phyloP scores from a whole-genome alignment of 441 rosid genomes.

The Adansonia madagascariensis region DNA sequence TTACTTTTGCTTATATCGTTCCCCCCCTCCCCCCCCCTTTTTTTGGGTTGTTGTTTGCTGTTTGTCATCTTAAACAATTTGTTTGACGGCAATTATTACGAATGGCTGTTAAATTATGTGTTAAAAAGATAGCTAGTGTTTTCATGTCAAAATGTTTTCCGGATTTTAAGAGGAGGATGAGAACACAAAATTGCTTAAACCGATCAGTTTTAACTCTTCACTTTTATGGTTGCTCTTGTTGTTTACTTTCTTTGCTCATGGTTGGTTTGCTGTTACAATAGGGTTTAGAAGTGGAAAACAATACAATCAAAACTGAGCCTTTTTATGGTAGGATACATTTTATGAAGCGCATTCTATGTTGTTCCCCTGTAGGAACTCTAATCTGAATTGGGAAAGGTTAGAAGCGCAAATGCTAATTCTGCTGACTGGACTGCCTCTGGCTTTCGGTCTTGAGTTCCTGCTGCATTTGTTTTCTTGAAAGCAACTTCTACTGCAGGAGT shows the following conservation, averaged over 20 bases:
- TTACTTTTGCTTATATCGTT: neutral
- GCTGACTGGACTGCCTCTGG: neutral
- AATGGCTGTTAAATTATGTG: neutral
- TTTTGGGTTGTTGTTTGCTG: neutral
- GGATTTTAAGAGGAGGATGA: neutral
- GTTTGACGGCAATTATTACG: neutral
- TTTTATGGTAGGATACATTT: neutral
- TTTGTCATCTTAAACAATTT: neutral
- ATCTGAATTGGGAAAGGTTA: neutral
- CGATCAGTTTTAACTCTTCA: neutral
- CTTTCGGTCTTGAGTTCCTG: neutral
- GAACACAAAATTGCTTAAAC: neutral
- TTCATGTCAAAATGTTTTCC: neutral
- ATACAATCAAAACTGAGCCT: neutral
- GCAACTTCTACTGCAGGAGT: neutral
- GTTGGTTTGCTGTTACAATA: neutral
- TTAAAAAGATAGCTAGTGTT: neutral
- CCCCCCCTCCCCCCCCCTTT: too few species aligned
- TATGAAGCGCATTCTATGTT: neutral
- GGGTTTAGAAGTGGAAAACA: neutral
- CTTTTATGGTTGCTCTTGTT: neutral
- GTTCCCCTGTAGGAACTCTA: neutral
- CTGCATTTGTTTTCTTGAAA: neutral
- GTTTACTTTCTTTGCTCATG: neutral
- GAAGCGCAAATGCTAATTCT: neutral